Conservation (phyloP, 2,329 filamentous ascomycete species). For the Septoria petroselini region DNA sequence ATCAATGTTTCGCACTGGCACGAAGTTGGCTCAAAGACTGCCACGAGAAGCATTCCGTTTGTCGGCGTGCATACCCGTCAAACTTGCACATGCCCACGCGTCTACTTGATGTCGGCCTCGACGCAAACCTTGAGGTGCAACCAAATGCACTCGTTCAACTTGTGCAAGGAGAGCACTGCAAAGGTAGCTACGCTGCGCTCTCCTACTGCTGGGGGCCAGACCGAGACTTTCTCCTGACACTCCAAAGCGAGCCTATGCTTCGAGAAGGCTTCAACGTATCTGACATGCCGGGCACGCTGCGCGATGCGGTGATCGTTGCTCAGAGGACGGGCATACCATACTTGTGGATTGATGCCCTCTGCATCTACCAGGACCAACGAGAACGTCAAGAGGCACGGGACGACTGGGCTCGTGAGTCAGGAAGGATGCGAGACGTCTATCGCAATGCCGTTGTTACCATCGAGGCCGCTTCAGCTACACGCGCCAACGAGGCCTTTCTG, state of each 20-base stretch:
- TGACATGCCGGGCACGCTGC: slow-evolving; percentile 6
- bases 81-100: too few species aligned
- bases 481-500: slow-evolving; percentile 12
- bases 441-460: slow-evolving; percentile 13
- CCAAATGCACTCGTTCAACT: not conserved
- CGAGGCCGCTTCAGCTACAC: slow-evolving; percentile 9
- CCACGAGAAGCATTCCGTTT: not conserved
- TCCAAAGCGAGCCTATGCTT: slow-evolving; percentile 1
- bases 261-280: not conserved
- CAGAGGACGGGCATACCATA: slow-evolving; percentile 7
- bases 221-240: slow-evolving; percentile 6
- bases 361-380: slow-evolving; percentile 7
- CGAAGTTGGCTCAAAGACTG: not conserved
- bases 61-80: not conserved
- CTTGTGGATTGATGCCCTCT: slow-evolving; percentile 15
- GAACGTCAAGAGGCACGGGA: slow-evolving; percentile 1
- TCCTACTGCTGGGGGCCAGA: slow-evolving; percentile 18
- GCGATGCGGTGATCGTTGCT: slow-evolving; percentile 5
- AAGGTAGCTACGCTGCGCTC: slow-evolving; percentile 12
- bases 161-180: not conserved
- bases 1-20: not conserved
- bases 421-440: slow-evolving; percentile 16
- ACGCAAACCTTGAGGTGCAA: not conserved
- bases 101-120: not conserved
- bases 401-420: slow-evolving; percentile 18